Evolutionary conservation across 2,329 filamentous ascomycete species (phyloP).

Genomic region (Calonectria ilicicola): DNA sequence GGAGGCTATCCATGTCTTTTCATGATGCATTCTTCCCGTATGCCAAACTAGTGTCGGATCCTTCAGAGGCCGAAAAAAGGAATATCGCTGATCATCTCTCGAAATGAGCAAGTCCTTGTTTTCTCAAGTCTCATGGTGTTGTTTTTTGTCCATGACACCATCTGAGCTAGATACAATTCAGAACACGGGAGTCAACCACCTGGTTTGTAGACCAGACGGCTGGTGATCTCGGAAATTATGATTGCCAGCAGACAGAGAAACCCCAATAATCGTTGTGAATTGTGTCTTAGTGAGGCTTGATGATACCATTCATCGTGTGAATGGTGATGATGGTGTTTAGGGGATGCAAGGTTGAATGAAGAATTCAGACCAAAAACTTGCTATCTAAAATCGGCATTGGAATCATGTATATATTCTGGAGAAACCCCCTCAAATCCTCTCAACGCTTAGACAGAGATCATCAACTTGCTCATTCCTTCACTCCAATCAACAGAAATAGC

Average conservation of each 20-base stretch:
- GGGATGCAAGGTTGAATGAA: not conserved
- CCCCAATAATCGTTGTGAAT: constrained; percentile 12
- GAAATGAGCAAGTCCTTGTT: not conserved
- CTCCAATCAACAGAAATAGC: not conserved
- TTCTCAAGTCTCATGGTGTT: not conserved
- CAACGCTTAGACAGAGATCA: constrained; percentile 25
- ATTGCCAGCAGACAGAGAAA: constrained; percentile 13
- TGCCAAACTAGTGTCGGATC: not conserved
- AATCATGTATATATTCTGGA: constrained; percentile 28
- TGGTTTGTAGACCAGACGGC: not conserved
- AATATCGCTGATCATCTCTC: constrained; percentile 22
- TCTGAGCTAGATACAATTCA: constrained; percentile 27
- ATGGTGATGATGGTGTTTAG: not conserved
- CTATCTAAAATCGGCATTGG: not conserved
- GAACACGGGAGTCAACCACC: constrained; percentile 10
- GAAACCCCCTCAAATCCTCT: constrained; percentile 40
- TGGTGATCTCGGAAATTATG: constrained; percentile 30
- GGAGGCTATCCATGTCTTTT: not conserved
- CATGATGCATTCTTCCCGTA: constrained; percentile 7
- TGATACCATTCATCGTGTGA: constrained; percentile 30
- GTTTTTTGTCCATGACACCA: constrained; percentile 28
- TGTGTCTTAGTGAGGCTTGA: constrained; percentile 36
- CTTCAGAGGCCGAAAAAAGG: not conserved
- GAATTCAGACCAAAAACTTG: not conserved
- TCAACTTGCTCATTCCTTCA: constrained; percentile 34